Percentiles rank a stretch among this genome's conserved stretches.
These are phyloP conservation scores for Amaranthus hypochondriacus DNA, from an alignment of 148 eudicot species.

Conservation along the genomic window DNA sequence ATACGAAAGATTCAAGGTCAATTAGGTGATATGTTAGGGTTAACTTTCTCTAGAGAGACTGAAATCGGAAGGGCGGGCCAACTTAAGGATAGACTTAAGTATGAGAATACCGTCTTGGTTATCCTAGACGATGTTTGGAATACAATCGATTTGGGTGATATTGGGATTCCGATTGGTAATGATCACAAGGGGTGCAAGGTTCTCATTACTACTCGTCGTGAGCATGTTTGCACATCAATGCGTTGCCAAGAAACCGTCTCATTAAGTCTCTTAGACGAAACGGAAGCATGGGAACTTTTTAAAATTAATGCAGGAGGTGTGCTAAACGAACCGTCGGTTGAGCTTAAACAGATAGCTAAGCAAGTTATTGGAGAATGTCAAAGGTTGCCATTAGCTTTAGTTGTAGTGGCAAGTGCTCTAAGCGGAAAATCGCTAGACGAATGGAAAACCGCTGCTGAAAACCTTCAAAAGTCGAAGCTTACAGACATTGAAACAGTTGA, in stretches of 20 bases:
- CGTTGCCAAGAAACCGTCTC: neutral
- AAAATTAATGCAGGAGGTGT: neutral
- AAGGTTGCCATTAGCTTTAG: conserved; percentile 6
- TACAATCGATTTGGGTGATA: neutral
- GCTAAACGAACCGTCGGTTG: neutral
- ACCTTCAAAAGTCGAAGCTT: neutral
- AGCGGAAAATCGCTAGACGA: neutral
- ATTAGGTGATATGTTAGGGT: conserved; percentile 11
- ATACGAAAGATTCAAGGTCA: conserved; percentile 5
- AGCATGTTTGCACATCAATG: conserved; percentile 3
- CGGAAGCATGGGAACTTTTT: neutral
- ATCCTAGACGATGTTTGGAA: conserved; percentile 11
- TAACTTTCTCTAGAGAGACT: neutral
- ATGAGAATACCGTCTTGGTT: neutral
- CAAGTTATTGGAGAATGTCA: conserved; percentile 2
- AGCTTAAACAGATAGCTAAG: neutral
- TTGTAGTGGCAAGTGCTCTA: neutral
- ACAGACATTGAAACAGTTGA: neutral
- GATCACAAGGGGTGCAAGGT: conserved; percentile 5
- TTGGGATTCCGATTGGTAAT: conserved; percentile 4
- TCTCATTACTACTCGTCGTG: conserved; percentile 1
- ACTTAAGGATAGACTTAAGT: neutral
- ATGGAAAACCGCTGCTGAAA: neutral
- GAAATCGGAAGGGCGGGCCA: conserved; percentile 1
- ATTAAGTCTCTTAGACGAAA: neutral